Conservation (phyloP, 768 basidiomycete species). For the Mycena haematopus region DNA sequence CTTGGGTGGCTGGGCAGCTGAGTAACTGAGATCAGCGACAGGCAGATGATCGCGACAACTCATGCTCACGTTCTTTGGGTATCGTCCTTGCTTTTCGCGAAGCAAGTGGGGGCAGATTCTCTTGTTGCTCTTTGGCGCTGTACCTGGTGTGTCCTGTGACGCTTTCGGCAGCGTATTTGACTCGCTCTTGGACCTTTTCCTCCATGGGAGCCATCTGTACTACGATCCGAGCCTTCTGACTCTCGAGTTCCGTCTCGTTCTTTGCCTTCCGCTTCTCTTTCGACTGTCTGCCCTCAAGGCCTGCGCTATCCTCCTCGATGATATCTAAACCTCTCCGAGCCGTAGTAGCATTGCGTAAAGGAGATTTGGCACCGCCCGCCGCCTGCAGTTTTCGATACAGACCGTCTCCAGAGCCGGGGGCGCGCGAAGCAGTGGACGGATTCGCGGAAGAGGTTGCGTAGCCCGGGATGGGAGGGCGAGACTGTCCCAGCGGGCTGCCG, state of each 20-base stretch:
- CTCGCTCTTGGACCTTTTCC: conserved; percentile 39
- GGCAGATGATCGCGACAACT: not conserved
- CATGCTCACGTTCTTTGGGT: conserved; percentile 18
- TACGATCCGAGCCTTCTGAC: conserved; percentile 92
- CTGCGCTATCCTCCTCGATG: conserved; percentile 43
- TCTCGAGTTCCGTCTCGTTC: conserved; percentile 79
- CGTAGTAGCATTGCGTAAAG: conserved; percentile 50
- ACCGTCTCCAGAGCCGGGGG: conserved; percentile 15
- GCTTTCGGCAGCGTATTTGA: conserved; percentile 28
- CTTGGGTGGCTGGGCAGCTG: conserved; percentile 13
- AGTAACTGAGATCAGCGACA: not conserved
- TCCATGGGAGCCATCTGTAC: conserved; percentile 85
- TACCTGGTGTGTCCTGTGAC: conserved; percentile 8
- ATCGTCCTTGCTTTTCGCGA: conserved; percentile 19
- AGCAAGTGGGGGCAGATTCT: conserved; percentile 24
- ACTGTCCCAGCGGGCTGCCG: conserved; percentile 33
- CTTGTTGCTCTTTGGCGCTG: conserved; percentile 21
- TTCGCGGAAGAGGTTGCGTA: conserved; percentile 19
- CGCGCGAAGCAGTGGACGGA: conserved; percentile 21
- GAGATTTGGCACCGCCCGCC: conserved; percentile 66
- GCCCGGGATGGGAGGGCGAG: conserved; percentile 26
- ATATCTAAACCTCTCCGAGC: conserved; percentile 51
- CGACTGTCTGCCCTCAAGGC: conserved; percentile 31
- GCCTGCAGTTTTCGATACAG: conserved; percentile 43
- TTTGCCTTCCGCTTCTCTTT: conserved; percentile 46